These are phyloP conservation scores for Ganoderma lingzhi DNA, from an alignment of 1,284 basidiomycete genomes.

Conservation along the genomic window DNA sequence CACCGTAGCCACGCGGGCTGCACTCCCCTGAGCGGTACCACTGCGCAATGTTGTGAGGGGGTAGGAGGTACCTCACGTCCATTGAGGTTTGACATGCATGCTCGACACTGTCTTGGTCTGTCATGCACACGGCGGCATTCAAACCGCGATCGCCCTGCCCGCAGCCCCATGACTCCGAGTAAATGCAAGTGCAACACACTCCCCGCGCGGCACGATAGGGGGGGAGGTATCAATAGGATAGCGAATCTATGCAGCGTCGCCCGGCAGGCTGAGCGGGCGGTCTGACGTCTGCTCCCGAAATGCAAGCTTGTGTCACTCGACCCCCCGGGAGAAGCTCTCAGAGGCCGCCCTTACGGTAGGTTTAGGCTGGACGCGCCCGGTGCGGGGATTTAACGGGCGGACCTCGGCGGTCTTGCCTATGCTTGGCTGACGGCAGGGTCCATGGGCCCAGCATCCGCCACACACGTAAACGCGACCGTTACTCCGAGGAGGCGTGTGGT, in stretches of 20 bases:
- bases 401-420: slow-evolving; percentile 19
- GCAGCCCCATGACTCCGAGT: slow-evolving; percentile 5
- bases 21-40: neutral
- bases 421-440: slow-evolving; percentile 11
- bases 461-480: slow-evolving; percentile 2
- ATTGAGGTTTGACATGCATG: slow-evolving; percentile 10
- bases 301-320: neutral
- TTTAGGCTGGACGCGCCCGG: slow-evolving; percentile 10
- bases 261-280: neutral
- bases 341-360: slow-evolving; percentile 7
- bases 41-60: neutral
- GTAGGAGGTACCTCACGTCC: neutral
- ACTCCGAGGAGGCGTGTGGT: slow-evolving; percentile 9
- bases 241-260: neutral
- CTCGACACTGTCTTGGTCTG: neutral
- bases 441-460: neutral
- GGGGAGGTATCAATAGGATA: neutral
- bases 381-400: slow-evolving; percentile 28
- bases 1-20: neutral
- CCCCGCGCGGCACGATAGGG: neutral
- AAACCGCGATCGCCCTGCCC: neutral
- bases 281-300: neutral
- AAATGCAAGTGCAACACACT: neutral
- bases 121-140: neutral
- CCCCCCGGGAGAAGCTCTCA: neutral